Evolutionary conservation across 768 basidiomycete species (phyloP), one percentile per base, ranked within the genome.

Genomic region (Tulasnella sp.): DNA sequence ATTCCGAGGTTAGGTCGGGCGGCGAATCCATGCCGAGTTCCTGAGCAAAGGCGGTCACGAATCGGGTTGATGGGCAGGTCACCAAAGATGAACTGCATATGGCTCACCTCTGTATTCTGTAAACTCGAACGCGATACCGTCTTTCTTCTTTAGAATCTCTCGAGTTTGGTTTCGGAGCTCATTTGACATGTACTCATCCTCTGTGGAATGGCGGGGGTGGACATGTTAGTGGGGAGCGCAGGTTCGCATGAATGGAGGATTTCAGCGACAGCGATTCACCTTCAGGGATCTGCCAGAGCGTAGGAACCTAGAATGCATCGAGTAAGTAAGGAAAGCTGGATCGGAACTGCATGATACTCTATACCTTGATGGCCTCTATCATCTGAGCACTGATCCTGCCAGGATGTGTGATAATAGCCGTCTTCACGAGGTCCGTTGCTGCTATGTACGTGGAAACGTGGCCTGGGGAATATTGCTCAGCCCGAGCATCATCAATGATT

Each of bases 1-100:
- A 86, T 83, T 7, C 79, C 81, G 46, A 88, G 82, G 77, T 87
- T 86, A 3, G 88, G 88, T 18, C 88, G 84, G 39, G 84, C 83
- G 3, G 87, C 87, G 35, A 89, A 89, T 35, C 89, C 87, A 75
- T 88, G 88, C 9, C 80, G 81, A 20, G 86, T 89, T 79, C 86
- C 88, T 88, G 16, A 69, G 9, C n/a, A 9, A 51, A 32, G 73
- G 16, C 57, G 81, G 67, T 77, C 77, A 74, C 32, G 74, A 77
- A 18, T 69, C 42, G 42, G 18, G 23, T 1, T 40, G 32, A 75
- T n/a, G 37, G 4, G 11, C 11, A 9, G 11, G 74, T 69, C 55
- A 39, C n/a, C 16, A 11, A 35, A 20, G 26, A 40, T 29, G 2
- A 73, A 73, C 9, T 6, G 29, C 16, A 23, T 29, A 26, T 20